A percentile compares a stretch with the other conserved stretches of the same genome.
These are phyloP conservation scores for Rhipidocladum racemiflorum DNA, from an alignment of 176 grass and related monocot genomes.

Conservation along the genomic window DNA sequence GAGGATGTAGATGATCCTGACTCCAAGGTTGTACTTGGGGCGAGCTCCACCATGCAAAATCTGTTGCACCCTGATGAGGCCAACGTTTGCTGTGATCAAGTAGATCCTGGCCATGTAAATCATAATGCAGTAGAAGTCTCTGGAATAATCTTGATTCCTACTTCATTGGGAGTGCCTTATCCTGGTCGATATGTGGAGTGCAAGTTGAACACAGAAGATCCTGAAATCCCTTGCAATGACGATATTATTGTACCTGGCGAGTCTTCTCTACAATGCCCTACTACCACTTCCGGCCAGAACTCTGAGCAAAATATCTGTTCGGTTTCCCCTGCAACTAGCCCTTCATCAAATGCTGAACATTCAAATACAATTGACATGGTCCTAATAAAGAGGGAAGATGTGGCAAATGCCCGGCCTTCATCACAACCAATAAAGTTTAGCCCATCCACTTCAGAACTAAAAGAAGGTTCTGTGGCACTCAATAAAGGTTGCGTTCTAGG, in stretches of 20 bases:
- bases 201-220: constrained; percentile 54
- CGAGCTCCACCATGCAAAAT: constrained; percentile 30
- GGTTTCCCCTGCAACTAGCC: constrained; percentile 31
- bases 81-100: constrained; percentile 43
- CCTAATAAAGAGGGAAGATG: constrained; percentile 47
- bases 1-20: constrained; percentile 40
- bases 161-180: constrained; percentile 38
- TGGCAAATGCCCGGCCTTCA: constrained; percentile 30
- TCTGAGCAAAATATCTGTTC: constrained; percentile 21
- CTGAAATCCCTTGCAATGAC: constrained; percentile 68
- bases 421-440: constrained; percentile 19
- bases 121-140: constrained; percentile 32
- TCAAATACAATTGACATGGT: constrained; percentile 28
- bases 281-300: constrained; percentile 33
- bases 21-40: constrained; percentile 19
- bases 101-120: constrained; percentile 29
- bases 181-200: constrained; percentile 34
- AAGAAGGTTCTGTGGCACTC: constrained; percentile 32
- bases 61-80: constrained; percentile 19
- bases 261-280: constrained; percentile 17
- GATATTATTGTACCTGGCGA: constrained; percentile 38
- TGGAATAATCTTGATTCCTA: constrained; percentile 36
- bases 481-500: constrained; percentile 35
- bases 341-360: constrained; percentile 37
- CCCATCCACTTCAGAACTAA: constrained; percentile 47